A percentile compares a stretch with the other conserved stretches of the same genome.
Evolutionary conservation across 1,284 basidiomycete genomes (phyloP).

Genomic region (Malassezia brasiliensis): DNA sequence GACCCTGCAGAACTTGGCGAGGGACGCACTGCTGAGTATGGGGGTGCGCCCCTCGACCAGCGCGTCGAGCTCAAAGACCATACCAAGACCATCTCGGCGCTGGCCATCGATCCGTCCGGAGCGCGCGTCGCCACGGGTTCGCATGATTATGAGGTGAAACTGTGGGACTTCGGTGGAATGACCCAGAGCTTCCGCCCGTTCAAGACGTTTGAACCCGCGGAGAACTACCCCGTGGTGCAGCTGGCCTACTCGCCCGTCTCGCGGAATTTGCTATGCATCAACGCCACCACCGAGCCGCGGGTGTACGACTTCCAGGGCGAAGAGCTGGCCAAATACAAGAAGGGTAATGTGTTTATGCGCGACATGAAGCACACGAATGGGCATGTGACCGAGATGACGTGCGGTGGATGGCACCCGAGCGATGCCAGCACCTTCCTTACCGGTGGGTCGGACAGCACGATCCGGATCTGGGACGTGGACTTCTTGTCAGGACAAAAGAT

Average conservation of each 20-base stretch:
- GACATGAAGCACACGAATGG: slow-evolving; percentile 96
- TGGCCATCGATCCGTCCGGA: slow-evolving; percentile 83
- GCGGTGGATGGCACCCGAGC: slow-evolving; percentile 83
- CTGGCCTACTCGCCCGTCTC: slow-evolving; percentile 24
- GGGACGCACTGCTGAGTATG: slow-evolving; percentile 5
- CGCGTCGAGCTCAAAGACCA: slow-evolving; percentile 86
- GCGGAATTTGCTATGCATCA: slow-evolving; percentile 52
- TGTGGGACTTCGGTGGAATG: slow-evolving; percentile 99
- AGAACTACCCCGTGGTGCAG: slow-evolving; percentile 58
- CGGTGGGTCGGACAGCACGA: slow-evolving; percentile 84
- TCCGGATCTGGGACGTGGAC: slow-evolving; percentile 90
- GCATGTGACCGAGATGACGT: slow-evolving; percentile 81
- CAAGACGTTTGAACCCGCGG: slow-evolving; percentile 86
- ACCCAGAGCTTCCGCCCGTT: slow-evolving; percentile 73
- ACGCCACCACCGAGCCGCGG: slow-evolving; percentile 76
- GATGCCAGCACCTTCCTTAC: slow-evolving; percentile 77
- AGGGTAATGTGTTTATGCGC: slow-evolving; percentile 93
- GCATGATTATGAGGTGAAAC: slow-evolving; percentile 90
- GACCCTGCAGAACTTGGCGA: slow-evolving; percentile 6
- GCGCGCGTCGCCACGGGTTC: slow-evolving; percentile 81
- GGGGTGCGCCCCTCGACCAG: slow-evolving; percentile 54
- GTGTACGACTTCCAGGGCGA: slow-evolving; percentile 58
- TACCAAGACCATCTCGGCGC: slow-evolving; percentile 77
- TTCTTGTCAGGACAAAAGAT: slow-evolving; percentile 79
- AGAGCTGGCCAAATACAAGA: slow-evolving; percentile 54